Evolutionary conservation across 2,329 filamentous ascomycete genomes (phyloP).

Genomic region (Venturia effusa): DNA sequence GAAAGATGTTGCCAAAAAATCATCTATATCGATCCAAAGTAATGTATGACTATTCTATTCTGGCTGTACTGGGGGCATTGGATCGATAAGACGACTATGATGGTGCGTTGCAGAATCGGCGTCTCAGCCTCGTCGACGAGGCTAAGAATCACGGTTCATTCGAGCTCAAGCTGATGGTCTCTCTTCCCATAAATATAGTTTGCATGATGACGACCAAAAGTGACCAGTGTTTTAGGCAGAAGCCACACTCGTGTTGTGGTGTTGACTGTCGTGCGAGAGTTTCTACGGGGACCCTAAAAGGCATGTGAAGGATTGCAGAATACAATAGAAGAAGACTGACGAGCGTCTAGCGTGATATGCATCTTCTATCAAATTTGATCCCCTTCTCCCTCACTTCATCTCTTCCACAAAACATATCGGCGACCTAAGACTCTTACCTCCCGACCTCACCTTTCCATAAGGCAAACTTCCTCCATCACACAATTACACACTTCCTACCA

Average conservation of each 20-base stretch:
- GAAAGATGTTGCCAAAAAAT: background rate
- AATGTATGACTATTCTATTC: background rate
- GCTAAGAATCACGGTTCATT: background rate
- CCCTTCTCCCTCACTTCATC: background rate
- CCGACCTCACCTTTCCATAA: background rate
- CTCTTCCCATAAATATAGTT: background rate
- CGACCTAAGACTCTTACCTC: too few species aligned
- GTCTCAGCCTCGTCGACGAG: background rate
- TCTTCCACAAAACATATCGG: background rate
- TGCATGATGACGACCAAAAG: background rate
- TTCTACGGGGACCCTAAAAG: background rate
- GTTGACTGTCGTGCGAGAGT: background rate
- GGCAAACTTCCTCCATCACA: background rate
- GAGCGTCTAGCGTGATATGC: background rate
- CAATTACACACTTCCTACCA: background rate
- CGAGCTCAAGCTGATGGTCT: background rate
- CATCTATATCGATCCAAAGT: background rate
- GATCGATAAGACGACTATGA: too few species aligned
- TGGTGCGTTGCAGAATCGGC: background rate
- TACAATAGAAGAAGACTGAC: background rate
- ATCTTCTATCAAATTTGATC: background rate
- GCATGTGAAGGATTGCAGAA: background rate
- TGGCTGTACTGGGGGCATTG: too few species aligned
- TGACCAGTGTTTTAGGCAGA: background rate
- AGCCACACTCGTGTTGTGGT: background rate